These are phyloP conservation scores for Ananas comosus DNA, from an alignment of 176 grass and related monocot genomes.

Conservation along the genomic window DNA sequence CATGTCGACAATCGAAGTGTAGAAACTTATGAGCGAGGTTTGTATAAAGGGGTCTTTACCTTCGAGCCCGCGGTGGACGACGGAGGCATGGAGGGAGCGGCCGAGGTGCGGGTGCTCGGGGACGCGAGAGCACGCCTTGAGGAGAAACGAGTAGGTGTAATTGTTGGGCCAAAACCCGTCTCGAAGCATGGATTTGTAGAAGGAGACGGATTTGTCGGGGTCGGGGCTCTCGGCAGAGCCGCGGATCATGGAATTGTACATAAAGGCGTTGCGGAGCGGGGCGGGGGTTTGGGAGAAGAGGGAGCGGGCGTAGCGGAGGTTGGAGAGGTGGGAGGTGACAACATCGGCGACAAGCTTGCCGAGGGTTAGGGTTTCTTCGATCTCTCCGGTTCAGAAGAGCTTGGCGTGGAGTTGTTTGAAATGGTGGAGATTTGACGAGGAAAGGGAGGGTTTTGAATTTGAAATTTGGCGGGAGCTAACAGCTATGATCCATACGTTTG, in stretches of 20 bases:
- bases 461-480: not conserved
- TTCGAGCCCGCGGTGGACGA: constrained; percentile 26
- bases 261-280: constrained; percentile 21
- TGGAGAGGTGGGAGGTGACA: constrained; percentile 7
- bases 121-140: constrained; percentile 31
- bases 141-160: constrained; percentile 32
- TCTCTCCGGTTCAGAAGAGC: constrained; percentile 24
- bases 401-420: constrained; percentile 23
- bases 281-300: constrained; percentile 15
- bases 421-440: not conserved
- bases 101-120: not conserved
- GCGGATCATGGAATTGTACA: constrained; percentile 35
- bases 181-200: constrained; percentile 28
- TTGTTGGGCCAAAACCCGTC: constrained; percentile 17
- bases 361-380: constrained; percentile 24
- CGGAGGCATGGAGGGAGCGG: constrained; percentile 25
- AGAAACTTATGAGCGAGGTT: constrained; percentile 25
- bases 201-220: constrained; percentile 21
- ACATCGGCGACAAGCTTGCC: constrained; percentile 19
- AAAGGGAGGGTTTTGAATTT: not conserved
- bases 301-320: constrained; percentile 33
- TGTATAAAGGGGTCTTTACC: constrained; percentile 25
- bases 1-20: constrained; percentile 9
- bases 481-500: not conserved
- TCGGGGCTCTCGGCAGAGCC: constrained; percentile 20